Base-by-base conservation (phyloP, 1,139 yeast species). In the Tardiomyces blankii region DNA sequence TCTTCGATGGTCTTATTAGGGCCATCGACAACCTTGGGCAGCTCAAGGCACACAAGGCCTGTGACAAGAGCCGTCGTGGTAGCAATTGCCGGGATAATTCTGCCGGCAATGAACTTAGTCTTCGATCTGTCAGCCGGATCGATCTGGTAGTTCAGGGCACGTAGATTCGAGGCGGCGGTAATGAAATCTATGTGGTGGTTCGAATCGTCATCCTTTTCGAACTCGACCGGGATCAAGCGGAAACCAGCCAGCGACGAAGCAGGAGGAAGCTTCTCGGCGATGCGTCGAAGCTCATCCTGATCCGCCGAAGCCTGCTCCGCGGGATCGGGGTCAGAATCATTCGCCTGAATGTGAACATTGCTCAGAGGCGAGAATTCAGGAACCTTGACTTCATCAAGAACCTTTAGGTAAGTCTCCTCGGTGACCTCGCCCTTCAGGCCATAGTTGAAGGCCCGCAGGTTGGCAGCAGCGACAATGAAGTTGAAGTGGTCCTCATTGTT, bases 61-160 rank as follows among this genome's bases (percentile, higher is more conserved):
- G 98, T 87, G 13, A 91, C 97, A 57, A 89, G 72, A 12, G 96
- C 95, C 18, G 99, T 91, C 4, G 99, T 93, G 1, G 99, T 91
- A 38, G 98, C 98, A 71, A 91, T 91, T 16, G 98, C 98, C 12
- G 99, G 99, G 55, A 91, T 89, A 55, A 91, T 91, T 66, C 93
- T 82, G 46, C 97, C 97, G 18, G 73, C 72, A 64, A 84, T 83
- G 58, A 83, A 80, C 67, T 83, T 83, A 42, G 93, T 84, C 66
- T 78, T 80, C 44, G 77, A 74, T 44, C 77, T 74, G 61, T 82
- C 89, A 16, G 70, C 72, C 8, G 68, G 61, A 47, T 65, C 51
- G 58, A 91, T 89, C 41, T 80, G 76, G 63, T 93, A 91, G 67
- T 89, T 91, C 65, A 80, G 71, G 30, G 99, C 99, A 64, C 99